Evolutionary conservation across 1,284 basidiomycete genomes (phyloP).

Genomic region (Melampsora americana): DNA sequence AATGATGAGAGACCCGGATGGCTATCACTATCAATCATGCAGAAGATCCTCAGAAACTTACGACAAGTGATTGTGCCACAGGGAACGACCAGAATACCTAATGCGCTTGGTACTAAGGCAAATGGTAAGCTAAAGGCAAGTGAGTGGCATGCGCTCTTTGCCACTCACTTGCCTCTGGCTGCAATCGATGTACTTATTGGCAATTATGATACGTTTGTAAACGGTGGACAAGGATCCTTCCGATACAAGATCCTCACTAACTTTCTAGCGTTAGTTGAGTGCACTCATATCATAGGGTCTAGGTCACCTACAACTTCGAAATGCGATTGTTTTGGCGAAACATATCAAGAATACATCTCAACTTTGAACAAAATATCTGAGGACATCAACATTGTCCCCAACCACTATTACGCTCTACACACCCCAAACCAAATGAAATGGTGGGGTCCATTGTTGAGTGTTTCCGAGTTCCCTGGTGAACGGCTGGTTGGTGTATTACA

Average conservation of each 20-base stretch:
- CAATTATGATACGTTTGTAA: not conserved
- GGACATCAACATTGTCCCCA: not conserved
- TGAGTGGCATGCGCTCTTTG: not conserved
- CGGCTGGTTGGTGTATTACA: not conserved
- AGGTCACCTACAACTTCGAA: no score
- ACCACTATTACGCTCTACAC: not conserved
- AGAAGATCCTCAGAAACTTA: not conserved
- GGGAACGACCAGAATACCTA: not conserved
- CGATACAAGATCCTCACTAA: not conserved
- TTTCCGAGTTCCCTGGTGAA: not conserved
- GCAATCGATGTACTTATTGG: not conserved
- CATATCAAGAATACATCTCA: no score
- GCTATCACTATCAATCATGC: not conserved
- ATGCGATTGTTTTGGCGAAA: not conserved
- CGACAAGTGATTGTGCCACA: not conserved
- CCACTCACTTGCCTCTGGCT: not conserved
- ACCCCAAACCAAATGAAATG: not conserved
- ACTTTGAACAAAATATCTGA: no score
- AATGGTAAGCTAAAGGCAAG: not conserved
- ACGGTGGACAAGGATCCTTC: not conserved
- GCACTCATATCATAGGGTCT: not conserved
- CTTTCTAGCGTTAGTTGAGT: not conserved
- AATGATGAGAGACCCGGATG: not conserved
- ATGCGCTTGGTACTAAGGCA: not conserved
- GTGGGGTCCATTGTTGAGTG: not conserved